Base-by-base conservation (phyloP, 495 filamentous ascomycete species). In the Penicillium odoratum region DNA sequence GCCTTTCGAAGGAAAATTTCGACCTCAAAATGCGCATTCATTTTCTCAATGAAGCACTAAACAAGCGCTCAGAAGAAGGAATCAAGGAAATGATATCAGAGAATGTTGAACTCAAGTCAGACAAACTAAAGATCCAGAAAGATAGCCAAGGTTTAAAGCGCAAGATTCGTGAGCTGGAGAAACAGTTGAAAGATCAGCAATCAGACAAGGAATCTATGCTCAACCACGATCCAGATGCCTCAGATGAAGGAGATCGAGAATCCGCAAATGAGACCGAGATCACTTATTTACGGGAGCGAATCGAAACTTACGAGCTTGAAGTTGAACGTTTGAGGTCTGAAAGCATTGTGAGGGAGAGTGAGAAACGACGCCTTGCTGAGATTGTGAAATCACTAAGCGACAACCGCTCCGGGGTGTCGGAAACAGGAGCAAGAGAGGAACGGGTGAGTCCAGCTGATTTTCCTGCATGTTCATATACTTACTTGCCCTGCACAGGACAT, bases 11-110 rank as follows among this genome's bases (percentile, higher is more conserved):
- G 73, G 80, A 83, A 51, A 98, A 98, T 61, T 98, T 98, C 67
- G 94, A 97, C 66, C 79, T 98, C 40, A 98, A 98, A 72, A 87
- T 98, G 71, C 92, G 96, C 71, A 94, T 98, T 49, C 93, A 96
- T 76, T 98, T 96, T 65, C 83, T 98, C 33, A 94, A 93, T 65
- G 92, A 97, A 64, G 88, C 93, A 9, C 73, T 98, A 29, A 92
- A 95, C 73, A 90, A 92, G 66, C 87, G 93, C 40, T 96, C 92
- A 8, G 95, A 98, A 69, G 95, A 98, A 70, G 91, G 92, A 51
- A 87, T 98, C 69, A 96, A 95, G 74, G 93, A 96, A 67, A 92
- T 97, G 87, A 93, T 96, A 61, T 89, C 89, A 21, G 93, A 98
- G 74, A 98, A 97, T 70, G 92, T 97, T 13, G 93, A 98, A 69